Conservation (phyloP, 441 rosid species). For the Erodium texanum region DNA sequence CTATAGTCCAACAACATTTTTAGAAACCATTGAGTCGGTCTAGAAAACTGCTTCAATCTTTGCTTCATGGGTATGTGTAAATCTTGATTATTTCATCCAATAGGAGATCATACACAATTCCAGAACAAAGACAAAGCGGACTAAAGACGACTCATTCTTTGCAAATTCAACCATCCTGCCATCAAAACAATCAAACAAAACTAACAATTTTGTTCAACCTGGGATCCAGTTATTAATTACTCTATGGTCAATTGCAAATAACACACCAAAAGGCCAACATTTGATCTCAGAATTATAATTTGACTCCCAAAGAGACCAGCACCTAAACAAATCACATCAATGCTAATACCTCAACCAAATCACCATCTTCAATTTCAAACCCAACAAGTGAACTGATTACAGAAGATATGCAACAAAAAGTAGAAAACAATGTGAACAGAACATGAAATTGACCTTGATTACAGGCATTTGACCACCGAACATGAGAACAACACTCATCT, state of each 20-base stretch:
- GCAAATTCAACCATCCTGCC: neutral
- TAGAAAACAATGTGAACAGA: neutral
- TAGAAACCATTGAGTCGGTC: neutral
- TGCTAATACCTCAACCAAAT: neutral
- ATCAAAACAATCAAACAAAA: neutral
- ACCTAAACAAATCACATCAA: conserved; percentile 4
- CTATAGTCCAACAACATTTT: neutral
- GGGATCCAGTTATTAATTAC: neutral
- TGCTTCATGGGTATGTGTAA: neutral
- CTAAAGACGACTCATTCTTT: neutral
- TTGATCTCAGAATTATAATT: neutral
- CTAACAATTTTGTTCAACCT: neutral
- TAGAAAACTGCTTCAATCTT: neutral
- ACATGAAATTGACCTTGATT: conserved; percentile 30
- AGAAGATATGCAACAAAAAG: neutral
- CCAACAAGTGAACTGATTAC: neutral
- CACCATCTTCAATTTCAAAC: neutral
- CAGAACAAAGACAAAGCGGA: neutral
- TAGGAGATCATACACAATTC: neutral
- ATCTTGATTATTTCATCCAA: neutral
- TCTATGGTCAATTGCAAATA: neutral
- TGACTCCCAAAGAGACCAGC: neutral
- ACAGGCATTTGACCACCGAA: conserved; percentile 54
- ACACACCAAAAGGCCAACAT: conserved; percentile 1
- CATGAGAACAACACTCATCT: conserved; percentile 59